Conservation (phyloP, 179 eudicot genomes). For the Spinacia oleracea region DNA sequence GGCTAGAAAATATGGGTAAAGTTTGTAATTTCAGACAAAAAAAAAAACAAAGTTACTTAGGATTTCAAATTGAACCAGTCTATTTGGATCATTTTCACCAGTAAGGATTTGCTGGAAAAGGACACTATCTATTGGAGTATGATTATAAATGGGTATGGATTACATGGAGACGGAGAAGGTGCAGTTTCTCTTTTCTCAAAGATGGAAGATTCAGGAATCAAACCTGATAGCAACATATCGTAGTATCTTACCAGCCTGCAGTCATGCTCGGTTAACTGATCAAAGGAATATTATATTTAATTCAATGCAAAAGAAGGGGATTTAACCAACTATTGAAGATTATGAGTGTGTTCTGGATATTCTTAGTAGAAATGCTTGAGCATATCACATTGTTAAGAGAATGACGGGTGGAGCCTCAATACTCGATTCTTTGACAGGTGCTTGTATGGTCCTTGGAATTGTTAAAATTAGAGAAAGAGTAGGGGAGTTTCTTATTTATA, state of each 20-base stretch:
- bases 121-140: slow-evolving; percentile 66
- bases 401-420: slow-evolving; percentile 38
- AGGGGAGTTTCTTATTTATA: slow-evolving; percentile 44
- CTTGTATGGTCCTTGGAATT: slow-evolving; percentile 58
- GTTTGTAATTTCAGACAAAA: no score
- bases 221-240: slow-evolving; percentile 55
- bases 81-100: no score
- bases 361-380: slow-evolving; percentile 68
- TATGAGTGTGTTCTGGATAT: slow-evolving; percentile 64
- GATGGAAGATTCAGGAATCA: slow-evolving; percentile 46
- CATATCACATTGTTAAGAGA: slow-evolving; percentile 46
- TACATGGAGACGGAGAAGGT: slow-evolving; percentile 55
- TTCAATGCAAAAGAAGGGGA: slow-evolving; percentile 46
- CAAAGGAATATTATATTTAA: slow-evolving; percentile 41
- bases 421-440: slow-evolving; percentile 61
- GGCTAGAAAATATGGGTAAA: no score
- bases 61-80: no score
- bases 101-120: slow-evolving; percentile 40
- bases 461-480: slow-evolving; percentile 49
- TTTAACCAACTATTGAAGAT: slow-evolving; percentile 47
- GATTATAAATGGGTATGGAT: slow-evolving; percentile 60
- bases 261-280: slow-evolving; percentile 59
- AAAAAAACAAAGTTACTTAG: no score
- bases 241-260: slow-evolving; percentile 65
- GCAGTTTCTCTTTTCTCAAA: slow-evolving; percentile 45